Percentiles rank a stretch among this genome's conserved stretches.
These are phyloP conservation scores for Neopestalotiopsis clavispora DNA, from an alignment of 2,329 filamentous ascomycete species.

Conservation along the genomic window DNA sequence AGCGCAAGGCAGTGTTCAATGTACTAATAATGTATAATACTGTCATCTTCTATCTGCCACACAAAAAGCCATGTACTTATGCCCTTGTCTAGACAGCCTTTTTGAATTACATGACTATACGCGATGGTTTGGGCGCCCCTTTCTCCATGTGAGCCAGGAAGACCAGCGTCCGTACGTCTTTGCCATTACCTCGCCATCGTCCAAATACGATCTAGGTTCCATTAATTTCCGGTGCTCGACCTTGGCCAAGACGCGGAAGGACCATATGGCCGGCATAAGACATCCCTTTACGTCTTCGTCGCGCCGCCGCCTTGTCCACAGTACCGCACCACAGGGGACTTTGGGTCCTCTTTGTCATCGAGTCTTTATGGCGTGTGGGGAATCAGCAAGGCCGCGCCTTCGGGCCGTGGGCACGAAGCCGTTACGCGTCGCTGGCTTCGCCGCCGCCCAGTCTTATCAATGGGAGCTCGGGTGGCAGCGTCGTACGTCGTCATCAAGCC, in stretches of 20 bases:
- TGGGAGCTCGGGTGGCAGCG: background rate
- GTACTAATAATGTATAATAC: conserved; percentile 7
- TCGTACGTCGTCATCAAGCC: background rate
- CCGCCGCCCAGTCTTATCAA: background rate
- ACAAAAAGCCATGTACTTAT: background rate
- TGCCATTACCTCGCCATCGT: background rate
- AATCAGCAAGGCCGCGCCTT: background rate
- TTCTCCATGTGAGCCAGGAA: background rate
- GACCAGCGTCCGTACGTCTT: conserved; percentile 7
- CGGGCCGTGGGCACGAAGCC: conserved; percentile 5
- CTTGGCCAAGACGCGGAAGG: background rate
- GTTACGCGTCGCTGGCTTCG: background rate
- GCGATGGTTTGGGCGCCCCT: conserved; percentile 7
- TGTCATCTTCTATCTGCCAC: background rate
- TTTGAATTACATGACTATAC: background rate
- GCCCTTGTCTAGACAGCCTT: background rate
- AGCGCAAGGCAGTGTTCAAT: background rate
- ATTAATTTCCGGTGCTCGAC: background rate
- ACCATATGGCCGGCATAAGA: background rate
- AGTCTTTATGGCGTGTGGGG: background rate
- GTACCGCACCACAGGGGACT: no score
- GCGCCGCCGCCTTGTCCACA: background rate
- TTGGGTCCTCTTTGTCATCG: background rate
- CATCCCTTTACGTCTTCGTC: background rate
- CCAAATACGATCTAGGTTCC: background rate